Evolutionary conservation across 352 stramenopile species (phyloP).

Genomic region (Phytophthora europaea): DNA sequence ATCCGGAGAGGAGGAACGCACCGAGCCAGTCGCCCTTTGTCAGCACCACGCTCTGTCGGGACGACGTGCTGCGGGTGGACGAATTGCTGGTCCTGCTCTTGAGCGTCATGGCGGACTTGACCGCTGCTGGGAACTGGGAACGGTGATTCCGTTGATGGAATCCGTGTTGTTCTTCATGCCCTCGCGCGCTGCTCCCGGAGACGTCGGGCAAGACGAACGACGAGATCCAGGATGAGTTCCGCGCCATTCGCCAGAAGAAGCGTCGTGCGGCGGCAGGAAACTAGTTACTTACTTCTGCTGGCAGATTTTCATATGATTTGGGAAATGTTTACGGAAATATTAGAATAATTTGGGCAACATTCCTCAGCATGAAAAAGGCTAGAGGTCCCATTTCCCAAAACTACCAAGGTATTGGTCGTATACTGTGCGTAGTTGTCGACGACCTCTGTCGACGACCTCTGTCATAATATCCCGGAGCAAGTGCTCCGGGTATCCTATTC

Average conservation of each 20-base stretch:
- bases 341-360: too few relatives aligned
- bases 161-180: too few relatives aligned
- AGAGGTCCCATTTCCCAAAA: too few relatives aligned
- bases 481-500: too few relatives aligned
- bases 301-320: too few relatives aligned
- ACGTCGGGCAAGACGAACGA: constrained; percentile 59
- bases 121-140: not conserved
- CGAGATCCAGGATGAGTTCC: constrained; percentile 63
- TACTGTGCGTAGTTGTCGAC: too few relatives aligned
- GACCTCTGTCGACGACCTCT: too few relatives aligned
- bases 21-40: constrained; percentile 43
- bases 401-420: too few relatives aligned
- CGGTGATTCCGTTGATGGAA: not conserved
- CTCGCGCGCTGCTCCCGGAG: constrained; percentile 46
- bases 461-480: too few relatives aligned
- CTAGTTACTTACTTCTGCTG: not conserved
- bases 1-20: constrained; percentile 3
- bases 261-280: constrained; percentile 2
- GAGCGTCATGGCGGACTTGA: constrained; percentile 3
- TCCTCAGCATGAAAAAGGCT: too few relatives aligned
- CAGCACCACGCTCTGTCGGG: constrained; percentile 11
- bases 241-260: constrained; percentile 42
- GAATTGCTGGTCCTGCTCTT: constrained; percentile 3
- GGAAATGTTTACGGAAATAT: too few relatives aligned
- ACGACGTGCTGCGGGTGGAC: not conserved